Percentiles rank a stretch among this genome's conserved stretches.
Conservation (phyloP, 495 filamentous ascomycete species). For the Hyaloscypha variabilis region DNA sequence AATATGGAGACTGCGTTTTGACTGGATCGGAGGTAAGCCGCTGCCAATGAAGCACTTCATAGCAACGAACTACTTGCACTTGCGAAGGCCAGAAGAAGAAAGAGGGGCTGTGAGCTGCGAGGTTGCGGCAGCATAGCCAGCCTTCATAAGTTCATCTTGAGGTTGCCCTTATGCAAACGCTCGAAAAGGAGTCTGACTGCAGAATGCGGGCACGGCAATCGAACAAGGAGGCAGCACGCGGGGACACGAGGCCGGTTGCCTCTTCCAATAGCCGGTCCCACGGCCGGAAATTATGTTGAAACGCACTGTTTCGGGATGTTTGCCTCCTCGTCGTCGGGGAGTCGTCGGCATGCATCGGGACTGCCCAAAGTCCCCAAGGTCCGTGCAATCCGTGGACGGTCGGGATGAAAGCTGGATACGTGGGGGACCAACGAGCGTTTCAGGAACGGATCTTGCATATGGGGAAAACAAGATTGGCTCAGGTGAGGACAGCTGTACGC, state of each 20-base stretch:
- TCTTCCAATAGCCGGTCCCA: neutral
- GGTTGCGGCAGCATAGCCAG: neutral
- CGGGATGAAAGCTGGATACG: neutral
- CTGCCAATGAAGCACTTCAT: neutral
- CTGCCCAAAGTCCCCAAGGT: neutral
- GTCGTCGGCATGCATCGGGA: neutral
- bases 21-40: neutral
- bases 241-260: neutral
- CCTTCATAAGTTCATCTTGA: neutral
- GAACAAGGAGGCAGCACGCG: neutral
- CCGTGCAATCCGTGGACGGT: neutral
- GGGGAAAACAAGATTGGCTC: neutral
- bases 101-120: neutral
- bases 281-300: neutral
- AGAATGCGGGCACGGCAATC: neutral
- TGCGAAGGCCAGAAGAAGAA: neutral
- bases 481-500: neutral
- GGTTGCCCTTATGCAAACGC: neutral
- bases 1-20: neutral
- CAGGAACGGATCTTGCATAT: conserved; percentile 1
- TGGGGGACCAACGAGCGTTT: neutral
- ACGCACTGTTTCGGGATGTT: neutral
- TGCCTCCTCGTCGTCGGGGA: neutral
- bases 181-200: neutral
- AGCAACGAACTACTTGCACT: neutral